These are phyloP conservation scores for Begonia masoniana DNA, from an alignment of 306 rosid genomes.

Conservation along the genomic window DNA sequence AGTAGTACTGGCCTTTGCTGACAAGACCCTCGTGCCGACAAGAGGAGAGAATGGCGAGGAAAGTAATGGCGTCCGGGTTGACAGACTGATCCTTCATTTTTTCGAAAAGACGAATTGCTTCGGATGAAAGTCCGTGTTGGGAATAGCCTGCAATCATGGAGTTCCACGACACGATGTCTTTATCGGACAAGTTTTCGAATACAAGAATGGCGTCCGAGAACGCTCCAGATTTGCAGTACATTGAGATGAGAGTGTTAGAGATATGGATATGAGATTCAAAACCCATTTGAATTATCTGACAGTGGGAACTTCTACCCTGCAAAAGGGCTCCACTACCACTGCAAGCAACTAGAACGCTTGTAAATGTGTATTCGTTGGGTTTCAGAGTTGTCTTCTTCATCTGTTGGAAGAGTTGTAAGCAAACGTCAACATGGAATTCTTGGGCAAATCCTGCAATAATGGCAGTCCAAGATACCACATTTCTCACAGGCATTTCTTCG, in stretches of 20 bases:
- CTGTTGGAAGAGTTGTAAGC: constrained; percentile 43
- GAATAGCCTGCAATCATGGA: constrained; percentile 80
- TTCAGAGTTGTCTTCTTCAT: constrained; percentile 31
- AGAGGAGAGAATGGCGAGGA: constrained; percentile 46
- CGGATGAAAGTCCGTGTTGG: constrained; percentile 51
- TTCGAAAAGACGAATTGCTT: constrained; percentile 49
- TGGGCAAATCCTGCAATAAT: constrained; percentile 64
- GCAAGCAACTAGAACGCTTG: constrained; percentile 63
- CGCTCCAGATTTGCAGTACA: constrained; percentile 79
- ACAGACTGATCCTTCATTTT: constrained; percentile 38
- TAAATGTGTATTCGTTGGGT: constrained; percentile 62
- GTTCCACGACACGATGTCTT: constrained; percentile 70
- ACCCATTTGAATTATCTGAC: constrained; percentile 50
- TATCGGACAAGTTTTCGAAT: constrained; percentile 29
- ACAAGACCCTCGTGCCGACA: constrained; percentile 75
- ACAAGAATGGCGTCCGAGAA: constrained; percentile 41
- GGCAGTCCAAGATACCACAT: constrained; percentile 73
- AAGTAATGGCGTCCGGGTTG: constrained; percentile 48
- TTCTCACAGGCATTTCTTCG: constrained; percentile 67
- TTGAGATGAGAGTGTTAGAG: constrained; percentile 55
- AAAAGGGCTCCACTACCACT: constrained; percentile 79
- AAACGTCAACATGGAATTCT: constrained; percentile 45
- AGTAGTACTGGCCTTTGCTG: constrained; percentile 46
- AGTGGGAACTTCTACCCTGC: constrained; percentile 54
- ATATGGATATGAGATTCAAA: constrained; percentile 37